phyloP scores from a whole-genome alignment of 352 stramenopile genomes.

The Phytophthora sp. region DNA sequence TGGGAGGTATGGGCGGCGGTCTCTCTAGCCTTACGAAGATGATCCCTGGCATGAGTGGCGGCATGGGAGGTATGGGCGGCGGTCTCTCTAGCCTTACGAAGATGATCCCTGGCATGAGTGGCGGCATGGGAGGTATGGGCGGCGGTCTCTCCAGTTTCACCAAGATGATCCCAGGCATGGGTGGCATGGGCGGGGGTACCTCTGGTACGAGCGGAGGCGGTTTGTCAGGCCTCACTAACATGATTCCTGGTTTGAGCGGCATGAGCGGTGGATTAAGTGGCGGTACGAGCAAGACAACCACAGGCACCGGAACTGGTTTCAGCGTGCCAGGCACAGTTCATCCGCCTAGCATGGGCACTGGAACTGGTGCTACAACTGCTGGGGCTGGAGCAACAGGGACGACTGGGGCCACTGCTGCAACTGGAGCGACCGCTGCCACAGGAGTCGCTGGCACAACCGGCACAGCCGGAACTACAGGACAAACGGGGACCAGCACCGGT shows the following conservation, averaged over 20 bases:
- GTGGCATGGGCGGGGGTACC: too few relatives aligned
- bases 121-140: slow-evolving; percentile 1
- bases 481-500: background rate
- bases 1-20: slow-evolving; percentile 1
- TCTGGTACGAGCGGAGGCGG: too few relatives aligned
- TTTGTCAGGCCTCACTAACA: too few relatives aligned
- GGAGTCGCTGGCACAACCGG: background rate
- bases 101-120: slow-evolving; percentile 11
- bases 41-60: background rate
- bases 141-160: slow-evolving; percentile 1
- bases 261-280: background rate
- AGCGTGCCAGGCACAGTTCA: too few relatives aligned
- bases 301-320: too few relatives aligned
- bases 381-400: slow-evolving; percentile 1
- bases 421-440: background rate
- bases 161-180: slow-evolving; percentile 6
- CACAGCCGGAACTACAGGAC: background rate
- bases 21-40: too few relatives aligned
- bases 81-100: slow-evolving; percentile 7
- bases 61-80: background rate
- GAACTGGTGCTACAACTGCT: background rate
- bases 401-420: background rate
- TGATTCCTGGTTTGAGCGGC: too few relatives aligned
- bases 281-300: background rate
- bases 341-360: too few relatives aligned